phyloP scores from a whole-genome alignment of 176 grass and related monocot genomes.

The Cenchrus purpureus region DNA sequence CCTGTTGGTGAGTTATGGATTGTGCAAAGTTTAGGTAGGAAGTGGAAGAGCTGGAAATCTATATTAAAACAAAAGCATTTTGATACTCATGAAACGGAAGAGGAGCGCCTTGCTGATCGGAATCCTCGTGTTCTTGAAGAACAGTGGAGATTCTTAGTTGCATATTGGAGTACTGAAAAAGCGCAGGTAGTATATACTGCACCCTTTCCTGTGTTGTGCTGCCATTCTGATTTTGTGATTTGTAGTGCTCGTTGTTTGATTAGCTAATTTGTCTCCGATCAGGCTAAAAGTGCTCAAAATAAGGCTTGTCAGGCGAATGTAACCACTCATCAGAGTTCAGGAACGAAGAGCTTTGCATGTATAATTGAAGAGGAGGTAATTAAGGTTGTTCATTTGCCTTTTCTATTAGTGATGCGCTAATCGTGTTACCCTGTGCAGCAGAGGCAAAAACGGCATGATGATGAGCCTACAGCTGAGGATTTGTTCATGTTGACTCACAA shows the following conservation, averaged over 20 bases:
- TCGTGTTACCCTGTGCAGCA: slow-evolving; percentile 36
- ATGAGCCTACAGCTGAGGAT: slow-evolving; percentile 40
- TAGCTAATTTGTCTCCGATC: slow-evolving; percentile 11
- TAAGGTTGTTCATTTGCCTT: slow-evolving; percentile 23
- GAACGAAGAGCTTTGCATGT: slow-evolving; percentile 63
- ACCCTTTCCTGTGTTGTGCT: slow-evolving; percentile 5
- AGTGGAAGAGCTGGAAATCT: slow-evolving; percentile 58
- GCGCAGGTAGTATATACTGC: slow-evolving; percentile 37
- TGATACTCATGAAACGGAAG: slow-evolving; percentile 60
- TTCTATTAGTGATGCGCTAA: slow-evolving; percentile 7
- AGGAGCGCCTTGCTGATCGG: slow-evolving; percentile 52
- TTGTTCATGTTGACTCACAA: slow-evolving; percentile 64
- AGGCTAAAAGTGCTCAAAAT: slow-evolving; percentile 52
- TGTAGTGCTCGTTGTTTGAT: slow-evolving; percentile 21
- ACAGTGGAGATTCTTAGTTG: slow-evolving; percentile 57
- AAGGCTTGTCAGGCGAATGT: slow-evolving; percentile 45
- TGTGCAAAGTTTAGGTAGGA: slow-evolving; percentile 32
- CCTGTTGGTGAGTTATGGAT: slow-evolving; percentile 40
- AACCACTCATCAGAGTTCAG: slow-evolving; percentile 46
- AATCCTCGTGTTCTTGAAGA: slow-evolving; percentile 52
- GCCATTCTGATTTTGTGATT: slow-evolving; percentile 8
- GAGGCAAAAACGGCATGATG: slow-evolving; percentile 54
- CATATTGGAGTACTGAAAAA: slow-evolving; percentile 65
- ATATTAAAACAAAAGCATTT: slow-evolving; percentile 51
- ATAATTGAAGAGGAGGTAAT: slow-evolving; percentile 70